These are phyloP conservation scores for Nakaseomyces nivariensis DNA, from an alignment of 1,139 yeast genomes.

Conservation along the genomic window DNA sequence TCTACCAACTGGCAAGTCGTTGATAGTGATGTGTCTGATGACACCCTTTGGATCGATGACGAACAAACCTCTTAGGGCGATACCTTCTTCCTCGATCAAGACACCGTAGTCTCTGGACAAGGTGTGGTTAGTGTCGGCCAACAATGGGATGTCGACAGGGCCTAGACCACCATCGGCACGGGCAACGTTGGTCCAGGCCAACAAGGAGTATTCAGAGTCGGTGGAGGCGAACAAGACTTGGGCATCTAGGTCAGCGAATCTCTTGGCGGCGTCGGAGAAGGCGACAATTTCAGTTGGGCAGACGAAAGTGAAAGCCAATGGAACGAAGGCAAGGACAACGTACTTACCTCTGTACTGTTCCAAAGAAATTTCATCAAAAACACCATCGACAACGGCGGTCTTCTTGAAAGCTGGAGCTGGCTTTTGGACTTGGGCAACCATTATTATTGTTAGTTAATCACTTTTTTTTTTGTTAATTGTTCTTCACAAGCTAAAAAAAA, in stretches of 20 bases:
- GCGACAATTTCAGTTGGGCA: conserved; percentile 99
- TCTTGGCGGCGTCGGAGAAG: conserved; percentile 87
- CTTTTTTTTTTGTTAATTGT: background rate
- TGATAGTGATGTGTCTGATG: conserved; percentile 92
- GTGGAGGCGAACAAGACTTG: conserved; percentile 93
- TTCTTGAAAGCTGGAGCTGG: conserved; percentile 95
- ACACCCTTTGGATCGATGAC: conserved; percentile 91
- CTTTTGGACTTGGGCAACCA: conserved; percentile 85
- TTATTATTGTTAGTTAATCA: conserved; percentile 25
- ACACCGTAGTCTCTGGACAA: conserved; percentile 95
- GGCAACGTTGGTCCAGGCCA: conserved; percentile 96
- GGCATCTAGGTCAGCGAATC: conserved; percentile 78
- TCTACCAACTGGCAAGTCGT: conserved; percentile 98
- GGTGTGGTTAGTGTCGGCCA: conserved; percentile 95
- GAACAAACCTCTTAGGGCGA: conserved; percentile 96
- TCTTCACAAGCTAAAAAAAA: background rate
- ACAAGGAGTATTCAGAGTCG: conserved; percentile 93
- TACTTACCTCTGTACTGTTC: conserved; percentile 96
- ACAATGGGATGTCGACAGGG: conserved; percentile 81
- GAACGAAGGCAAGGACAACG: conserved; percentile 93
- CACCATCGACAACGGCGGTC: conserved; percentile 94
- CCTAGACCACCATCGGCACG: conserved; percentile 99
- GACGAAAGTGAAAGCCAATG: conserved; percentile 97
- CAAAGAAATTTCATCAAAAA: conserved; percentile 85
- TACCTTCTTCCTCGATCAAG: conserved; percentile 87